Conservation (phyloP, 495 filamentous ascomycete species). For the Tetracladium marchalianum region DNA sequence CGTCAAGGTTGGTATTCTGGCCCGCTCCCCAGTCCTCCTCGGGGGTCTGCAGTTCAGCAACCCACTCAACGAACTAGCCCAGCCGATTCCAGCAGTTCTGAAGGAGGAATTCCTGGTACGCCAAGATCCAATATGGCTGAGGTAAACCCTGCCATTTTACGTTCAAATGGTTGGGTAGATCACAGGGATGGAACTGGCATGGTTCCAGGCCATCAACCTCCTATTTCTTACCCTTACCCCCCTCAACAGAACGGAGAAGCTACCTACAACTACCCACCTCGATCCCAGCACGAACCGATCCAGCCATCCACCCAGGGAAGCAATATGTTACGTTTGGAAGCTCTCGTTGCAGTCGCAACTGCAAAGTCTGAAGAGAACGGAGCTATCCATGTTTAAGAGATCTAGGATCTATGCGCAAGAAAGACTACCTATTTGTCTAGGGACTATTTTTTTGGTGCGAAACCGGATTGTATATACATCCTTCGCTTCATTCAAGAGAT, state of each 20-base stretch:
- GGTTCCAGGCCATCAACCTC: not conserved
- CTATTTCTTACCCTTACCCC: constrained; percentile 3
- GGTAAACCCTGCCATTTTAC: constrained; percentile 15
- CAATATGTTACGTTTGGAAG: constrained; percentile 66
- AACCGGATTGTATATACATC: constrained; percentile 15
- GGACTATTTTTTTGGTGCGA: constrained; percentile 6
- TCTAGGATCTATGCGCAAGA: not conserved
- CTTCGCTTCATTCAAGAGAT: constrained; percentile 17
- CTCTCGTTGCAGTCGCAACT: constrained; percentile 82
- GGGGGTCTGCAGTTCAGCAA: not conserved
- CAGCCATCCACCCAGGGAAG: constrained; percentile 22
- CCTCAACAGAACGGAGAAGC: constrained; percentile 2
- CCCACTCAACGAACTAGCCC: constrained; percentile 48
- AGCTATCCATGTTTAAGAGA: constrained; percentile 28
- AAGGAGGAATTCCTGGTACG: constrained; percentile 33
- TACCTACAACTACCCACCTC: constrained; percentile 10
- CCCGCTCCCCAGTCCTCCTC: constrained; percentile 26
- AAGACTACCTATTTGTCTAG: not conserved
- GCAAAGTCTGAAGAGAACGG: constrained; percentile 54
- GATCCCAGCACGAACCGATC: constrained; percentile 2
- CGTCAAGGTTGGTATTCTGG: constrained; percentile 64
- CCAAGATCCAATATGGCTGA: constrained; percentile 7
- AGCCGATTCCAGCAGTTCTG: constrained; percentile 63
- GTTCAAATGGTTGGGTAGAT: constrained; percentile 17
- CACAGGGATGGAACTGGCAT: constrained; percentile 1